A percentile compares a stretch with the other conserved stretches of the same genome.
Evolutionary conservation across 169 alveolate species (phyloP).

Genomic region (Blepharisma undulans): DNA sequence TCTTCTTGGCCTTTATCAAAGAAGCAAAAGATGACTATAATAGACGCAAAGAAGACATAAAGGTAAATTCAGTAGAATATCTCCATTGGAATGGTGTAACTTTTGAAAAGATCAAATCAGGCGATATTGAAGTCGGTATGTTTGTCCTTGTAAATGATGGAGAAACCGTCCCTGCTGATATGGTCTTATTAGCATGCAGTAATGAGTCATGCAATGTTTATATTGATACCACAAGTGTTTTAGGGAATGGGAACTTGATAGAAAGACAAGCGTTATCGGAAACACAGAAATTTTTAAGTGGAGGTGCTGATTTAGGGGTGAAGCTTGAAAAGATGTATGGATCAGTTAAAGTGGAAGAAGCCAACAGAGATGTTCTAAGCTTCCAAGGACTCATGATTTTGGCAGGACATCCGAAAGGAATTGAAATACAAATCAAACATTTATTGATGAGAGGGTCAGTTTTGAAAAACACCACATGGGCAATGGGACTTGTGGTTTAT

Average conservation of each 20-base stretch:
- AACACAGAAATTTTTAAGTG: not conserved
- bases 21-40: conserved; percentile 25
- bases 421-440: conserved; percentile 27
- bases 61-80: not conserved
- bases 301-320: not conserved
- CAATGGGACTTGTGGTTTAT: conserved; percentile 76
- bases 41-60: not conserved
- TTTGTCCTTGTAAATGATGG: not conserved
- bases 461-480: conserved; percentile 75
- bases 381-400: conserved; percentile 10
- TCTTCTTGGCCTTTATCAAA: not conserved
- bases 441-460: conserved; percentile 79
- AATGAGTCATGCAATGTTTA: not conserved
- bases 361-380: conserved; percentile 1
- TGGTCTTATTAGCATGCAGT: not conserved
- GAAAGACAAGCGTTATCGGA: not conserved
- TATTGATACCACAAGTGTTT: not conserved
- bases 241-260: not conserved
- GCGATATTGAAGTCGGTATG: not conserved
- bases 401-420: not conserved
- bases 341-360: not conserved
- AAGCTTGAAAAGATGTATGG: not conserved
- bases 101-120: not conserved
- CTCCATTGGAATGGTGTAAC: not conserved
- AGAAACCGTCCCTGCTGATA: conserved; percentile 7